These are phyloP conservation scores for Talaromyces sp. DNA, from an alignment of 2,329 filamentous ascomycete genomes.

Conservation along the genomic window DNA sequence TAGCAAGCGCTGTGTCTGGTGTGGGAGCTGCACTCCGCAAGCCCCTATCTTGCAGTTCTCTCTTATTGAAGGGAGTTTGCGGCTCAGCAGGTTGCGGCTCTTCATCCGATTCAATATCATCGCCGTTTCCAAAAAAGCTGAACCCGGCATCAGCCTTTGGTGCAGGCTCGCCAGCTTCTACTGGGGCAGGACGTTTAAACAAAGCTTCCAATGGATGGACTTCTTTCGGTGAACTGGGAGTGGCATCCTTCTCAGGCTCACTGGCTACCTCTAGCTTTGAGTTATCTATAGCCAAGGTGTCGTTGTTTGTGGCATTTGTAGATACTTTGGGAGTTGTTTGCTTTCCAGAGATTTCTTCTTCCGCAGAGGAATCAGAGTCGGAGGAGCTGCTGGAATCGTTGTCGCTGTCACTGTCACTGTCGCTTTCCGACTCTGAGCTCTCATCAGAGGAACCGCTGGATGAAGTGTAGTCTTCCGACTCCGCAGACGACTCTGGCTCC, in stretches of 20 bases:
- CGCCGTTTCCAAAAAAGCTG: slow-evolving; percentile 73
- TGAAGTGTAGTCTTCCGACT: slow-evolving; percentile 40
- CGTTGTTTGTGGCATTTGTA: slow-evolving; percentile 9
- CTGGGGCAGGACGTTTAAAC: slow-evolving; percentile 69
- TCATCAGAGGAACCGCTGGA: slow-evolving; percentile 40
- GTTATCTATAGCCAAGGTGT: slow-evolving; percentile 9
- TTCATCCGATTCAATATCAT: slow-evolving; percentile 53
- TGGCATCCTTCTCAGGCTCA: slow-evolving; percentile 12
- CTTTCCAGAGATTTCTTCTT: slow-evolving; percentile 23
- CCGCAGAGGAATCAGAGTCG: slow-evolving; percentile 30
- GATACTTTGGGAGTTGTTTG: slow-evolving; percentile 5
- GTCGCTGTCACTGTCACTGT: neutral
- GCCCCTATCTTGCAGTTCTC: slow-evolving; percentile 68
- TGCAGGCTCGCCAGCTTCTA: slow-evolving; percentile 38
- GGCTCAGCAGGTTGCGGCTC: slow-evolving; percentile 55
- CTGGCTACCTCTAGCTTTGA: slow-evolving; percentile 5
- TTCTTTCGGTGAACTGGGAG: slow-evolving; percentile 46
- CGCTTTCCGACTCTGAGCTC: slow-evolving; percentile 21
- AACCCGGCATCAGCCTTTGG: slow-evolving; percentile 63
- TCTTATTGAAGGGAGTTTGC: slow-evolving; percentile 79
- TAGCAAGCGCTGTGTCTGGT: slow-evolving; percentile 84
- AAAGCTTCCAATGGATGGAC: slow-evolving; percentile 89
- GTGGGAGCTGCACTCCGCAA: slow-evolving; percentile 90
- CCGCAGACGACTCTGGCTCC: slow-evolving; percentile 18
- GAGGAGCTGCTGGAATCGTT: slow-evolving; percentile 30